phyloP scores from a whole-genome alignment of 257 asterid genomes.

The Solanum paucissectum region DNA sequence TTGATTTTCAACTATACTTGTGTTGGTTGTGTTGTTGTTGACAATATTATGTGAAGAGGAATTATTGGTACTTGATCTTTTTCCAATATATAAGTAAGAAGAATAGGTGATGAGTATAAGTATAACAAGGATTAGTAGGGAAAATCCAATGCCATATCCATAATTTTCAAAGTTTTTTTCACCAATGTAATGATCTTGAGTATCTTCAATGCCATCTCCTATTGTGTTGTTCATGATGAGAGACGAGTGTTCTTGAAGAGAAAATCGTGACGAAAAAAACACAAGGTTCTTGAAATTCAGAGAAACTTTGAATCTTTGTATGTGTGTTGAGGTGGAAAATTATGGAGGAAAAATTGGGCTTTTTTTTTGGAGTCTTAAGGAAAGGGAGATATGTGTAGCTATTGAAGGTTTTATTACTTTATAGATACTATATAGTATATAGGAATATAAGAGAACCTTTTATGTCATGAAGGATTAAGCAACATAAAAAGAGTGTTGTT shows the following conservation, averaged over 20 bases:
- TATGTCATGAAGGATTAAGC: neutral
- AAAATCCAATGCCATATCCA: constrained; percentile 27
- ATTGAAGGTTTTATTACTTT: neutral
- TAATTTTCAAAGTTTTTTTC: constrained; percentile 4
- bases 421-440: neutral
- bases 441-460: neutral
- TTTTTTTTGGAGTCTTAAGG: neutral
- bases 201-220: neutral
- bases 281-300: neutral
- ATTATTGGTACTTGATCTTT: neutral
- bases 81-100: constrained; percentile 18
- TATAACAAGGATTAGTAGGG: constrained; percentile 12
- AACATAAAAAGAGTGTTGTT: neutral
- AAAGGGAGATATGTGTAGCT: neutral
- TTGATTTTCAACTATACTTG: neutral
- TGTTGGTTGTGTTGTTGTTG: neutral
- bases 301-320: neutral
- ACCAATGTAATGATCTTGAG: neutral
- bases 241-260: neutral
- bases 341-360: neutral
- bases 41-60: neutral
- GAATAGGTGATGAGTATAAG: constrained; percentile 24
- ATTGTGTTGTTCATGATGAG: neutral
- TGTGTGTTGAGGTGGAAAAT: neutral
- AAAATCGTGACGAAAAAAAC: neutral